Base-by-base conservation (phyloP, 805 yeast genomes). In the Candida ovalis region DNA sequence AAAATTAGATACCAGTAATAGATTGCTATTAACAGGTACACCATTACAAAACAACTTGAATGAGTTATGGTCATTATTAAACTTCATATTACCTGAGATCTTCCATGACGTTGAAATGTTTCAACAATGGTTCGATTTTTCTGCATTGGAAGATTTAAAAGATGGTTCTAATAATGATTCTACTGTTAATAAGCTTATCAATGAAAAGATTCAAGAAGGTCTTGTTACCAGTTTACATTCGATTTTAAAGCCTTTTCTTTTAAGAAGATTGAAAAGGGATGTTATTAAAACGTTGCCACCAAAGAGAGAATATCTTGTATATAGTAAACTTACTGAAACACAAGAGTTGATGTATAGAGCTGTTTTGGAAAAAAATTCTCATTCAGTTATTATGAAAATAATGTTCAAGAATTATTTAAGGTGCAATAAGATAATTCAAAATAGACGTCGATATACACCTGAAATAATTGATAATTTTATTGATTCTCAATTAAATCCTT, bases 111-210 rank as follows among this genome's bases (percentile, higher is more conserved):
- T 91, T 51, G 92, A 84, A 44, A 75, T 90, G 39, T 92, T 92
- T 62, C 95, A 92, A 64, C 86, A 84, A 61, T 92, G 98, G 97
- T 94, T 92, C 68, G 95, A 94, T 64, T 87, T 87, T 57, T 79
- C 82, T 41, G 82, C 79, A 36, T 61, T 84, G 37, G 74, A 77
- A 6, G 68, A 70, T 19, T 52, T 73, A 43, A 66, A 69, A 35
- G 64, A 61, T 22, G 58, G 55, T 24, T 43, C 55, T 19, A 79
- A 75, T 44, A 72, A 56, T 27, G 56, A 50, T 28, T 43, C 55
- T 19, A 78, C 74, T 44, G 72, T 75, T 23, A 75, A 67, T 51
- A 74, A 70, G 54, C 61, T 82, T 37, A 78, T 89, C 36, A 81
- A 81, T 45, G 70, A 75, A 21, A 80, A 78, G 55, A 72, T 78